Evolutionary conservation across 805 yeast genomes (phyloP).

Genomic region (Metschnikowia continentalis): DNA sequence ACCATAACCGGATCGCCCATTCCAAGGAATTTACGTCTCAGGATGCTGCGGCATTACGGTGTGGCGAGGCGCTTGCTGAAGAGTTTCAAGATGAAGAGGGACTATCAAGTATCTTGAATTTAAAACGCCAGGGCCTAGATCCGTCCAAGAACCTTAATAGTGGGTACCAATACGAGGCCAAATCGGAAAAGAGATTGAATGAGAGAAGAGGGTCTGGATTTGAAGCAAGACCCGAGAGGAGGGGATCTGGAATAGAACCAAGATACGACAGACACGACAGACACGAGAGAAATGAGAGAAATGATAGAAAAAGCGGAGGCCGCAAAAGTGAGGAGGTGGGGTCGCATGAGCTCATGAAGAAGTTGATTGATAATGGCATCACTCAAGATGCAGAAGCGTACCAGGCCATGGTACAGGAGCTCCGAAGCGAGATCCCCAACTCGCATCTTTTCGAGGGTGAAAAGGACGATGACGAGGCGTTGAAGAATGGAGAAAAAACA

Average conservation of each 20-base stretch:
- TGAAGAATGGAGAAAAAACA: conserved; percentile 5
- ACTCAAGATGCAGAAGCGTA: conserved; percentile 28
- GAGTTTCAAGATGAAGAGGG: conserved; percentile 58
- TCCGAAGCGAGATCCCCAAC: conserved; percentile 27
- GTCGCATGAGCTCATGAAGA: conserved; percentile 30
- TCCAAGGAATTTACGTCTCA: conserved; percentile 66
- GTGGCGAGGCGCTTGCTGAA: conserved; percentile 54
- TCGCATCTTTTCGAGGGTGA: conserved; percentile 41
- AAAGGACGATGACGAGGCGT: conserved; percentile 15
- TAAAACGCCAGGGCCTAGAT: conserved; percentile 36
- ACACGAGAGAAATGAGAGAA: too few species aligned
- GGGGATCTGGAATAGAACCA: background rate
- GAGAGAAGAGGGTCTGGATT: background rate
- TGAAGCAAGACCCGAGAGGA: background rate
- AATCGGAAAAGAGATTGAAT: background rate
- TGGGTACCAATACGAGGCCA: conserved; percentile 30
- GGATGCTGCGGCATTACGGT: conserved; percentile 66
- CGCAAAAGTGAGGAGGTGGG: conserved; percentile 4
- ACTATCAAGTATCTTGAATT: conserved; percentile 29
- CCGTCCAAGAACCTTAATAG: conserved; percentile 40
- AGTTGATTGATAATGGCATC: conserved; percentile 31
- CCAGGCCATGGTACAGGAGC: conserved; percentile 29
- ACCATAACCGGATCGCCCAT: conserved; percentile 74
- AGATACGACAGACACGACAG: too few species aligned
- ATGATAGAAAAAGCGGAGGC: background rate